phyloP scores from a whole-genome alignment of 768 basidiomycete species.

The Leccinum ochraceum region DNA sequence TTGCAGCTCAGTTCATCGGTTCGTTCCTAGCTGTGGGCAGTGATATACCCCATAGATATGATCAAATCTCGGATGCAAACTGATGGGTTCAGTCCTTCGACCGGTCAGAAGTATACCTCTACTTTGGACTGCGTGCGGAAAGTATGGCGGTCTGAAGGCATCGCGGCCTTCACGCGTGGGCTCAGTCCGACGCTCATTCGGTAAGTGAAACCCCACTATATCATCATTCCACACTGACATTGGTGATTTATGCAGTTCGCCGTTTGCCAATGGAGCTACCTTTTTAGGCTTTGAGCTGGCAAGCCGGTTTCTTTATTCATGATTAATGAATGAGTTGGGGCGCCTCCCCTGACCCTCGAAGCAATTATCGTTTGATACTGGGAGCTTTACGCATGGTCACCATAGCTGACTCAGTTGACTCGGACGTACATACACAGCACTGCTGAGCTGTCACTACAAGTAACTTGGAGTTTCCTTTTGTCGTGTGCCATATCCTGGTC shows the following conservation, averaged over 20 bases:
- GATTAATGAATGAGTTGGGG: conserved; percentile 3
- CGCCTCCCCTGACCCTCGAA: not conserved
- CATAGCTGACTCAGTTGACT: not conserved
- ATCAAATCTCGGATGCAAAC: conserved; percentile 97
- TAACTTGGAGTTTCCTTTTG: not conserved
- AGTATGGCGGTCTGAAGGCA: conserved; percentile 82
- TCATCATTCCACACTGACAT: conserved; percentile 7
- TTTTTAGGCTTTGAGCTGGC: conserved; percentile 97
- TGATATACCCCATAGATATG: conserved; percentile 96
- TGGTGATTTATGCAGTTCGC: not conserved
- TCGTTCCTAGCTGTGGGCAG: conserved; percentile 69
- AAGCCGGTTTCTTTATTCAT: conserved; percentile 62
- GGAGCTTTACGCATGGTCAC: conserved; percentile 2
- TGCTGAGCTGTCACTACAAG: conserved; percentile 1
- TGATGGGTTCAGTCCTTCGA: conserved; percentile 76
- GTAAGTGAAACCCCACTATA: conserved; percentile 42
- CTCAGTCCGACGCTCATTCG: conserved; percentile 89
- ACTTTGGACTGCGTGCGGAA: conserved; percentile 81
- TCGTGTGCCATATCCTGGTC: not conserved
- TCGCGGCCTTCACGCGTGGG: conserved; percentile 88
- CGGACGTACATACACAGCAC: conserved; percentile 6
- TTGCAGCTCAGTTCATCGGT: conserved; percentile 10
- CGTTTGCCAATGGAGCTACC: conserved; percentile 85
- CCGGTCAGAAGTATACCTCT: conserved; percentile 80
- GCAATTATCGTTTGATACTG: not conserved